phyloP scores from a whole-genome alignment of 2,329 filamentous ascomycete species.

The Fusarium sp. region DNA sequence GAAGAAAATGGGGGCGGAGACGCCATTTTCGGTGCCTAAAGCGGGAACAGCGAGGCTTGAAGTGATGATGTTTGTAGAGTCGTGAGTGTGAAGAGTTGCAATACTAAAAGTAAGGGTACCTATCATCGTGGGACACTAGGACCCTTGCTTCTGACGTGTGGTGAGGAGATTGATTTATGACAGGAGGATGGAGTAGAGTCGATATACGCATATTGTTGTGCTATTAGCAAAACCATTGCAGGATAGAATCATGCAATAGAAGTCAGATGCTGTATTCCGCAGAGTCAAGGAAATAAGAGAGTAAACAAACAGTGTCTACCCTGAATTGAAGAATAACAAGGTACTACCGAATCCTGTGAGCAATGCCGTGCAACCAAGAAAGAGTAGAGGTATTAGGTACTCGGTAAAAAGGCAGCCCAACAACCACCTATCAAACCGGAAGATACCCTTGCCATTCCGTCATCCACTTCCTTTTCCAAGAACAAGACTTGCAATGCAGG shows the following conservation, averaged over 20 bases:
- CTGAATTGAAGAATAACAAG: slow-evolving; percentile 23
- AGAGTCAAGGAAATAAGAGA: background rate
- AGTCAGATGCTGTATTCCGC: slow-evolving; percentile 26
- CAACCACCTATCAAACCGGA: slow-evolving; percentile 26
- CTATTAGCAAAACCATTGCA: background rate
- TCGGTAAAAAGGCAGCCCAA: slow-evolving; percentile 3
- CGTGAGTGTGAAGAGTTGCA: slow-evolving; percentile 5
- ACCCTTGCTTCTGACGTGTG: background rate
- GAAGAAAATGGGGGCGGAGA: slow-evolving; percentile 1
- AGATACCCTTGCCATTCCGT: slow-evolving; percentile 33
- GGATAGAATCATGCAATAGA: slow-evolving; percentile 9
- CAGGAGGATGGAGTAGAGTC: slow-evolving; percentile 6
- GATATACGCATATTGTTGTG: slow-evolving; percentile 9
- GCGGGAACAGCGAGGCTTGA: slow-evolving; percentile 2
- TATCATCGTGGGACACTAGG: background rate
- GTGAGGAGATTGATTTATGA: slow-evolving; percentile 25
- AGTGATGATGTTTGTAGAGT: slow-evolving; percentile 2
- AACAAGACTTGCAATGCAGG: slow-evolving; percentile 25
- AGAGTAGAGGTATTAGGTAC: too few relatives aligned
- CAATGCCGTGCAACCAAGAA: background rate
- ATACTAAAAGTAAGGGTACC: background rate
- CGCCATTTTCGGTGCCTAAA: slow-evolving; percentile 20
- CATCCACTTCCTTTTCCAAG: slow-evolving; percentile 26
- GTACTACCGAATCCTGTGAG: too few relatives aligned
- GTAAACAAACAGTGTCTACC: background rate